These are phyloP conservation scores for Porodaedalea pini DNA, from an alignment of 1,284 basidiomycete species.

Conservation along the genomic window DNA sequence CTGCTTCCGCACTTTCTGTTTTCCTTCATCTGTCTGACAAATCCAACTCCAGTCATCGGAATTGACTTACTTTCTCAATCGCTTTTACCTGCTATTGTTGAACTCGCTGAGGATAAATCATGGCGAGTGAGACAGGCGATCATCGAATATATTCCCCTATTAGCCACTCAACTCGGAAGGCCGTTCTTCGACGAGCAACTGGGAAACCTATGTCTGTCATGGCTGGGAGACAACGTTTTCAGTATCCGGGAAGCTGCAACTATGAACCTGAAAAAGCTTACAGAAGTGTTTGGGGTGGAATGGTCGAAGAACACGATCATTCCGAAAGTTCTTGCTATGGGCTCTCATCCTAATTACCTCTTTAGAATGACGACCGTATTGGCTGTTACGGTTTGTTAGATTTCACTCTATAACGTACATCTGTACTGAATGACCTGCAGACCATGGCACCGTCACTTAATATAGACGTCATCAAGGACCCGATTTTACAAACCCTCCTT, in stretches of 20 bases:
- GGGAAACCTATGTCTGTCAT: conserved; percentile 96
- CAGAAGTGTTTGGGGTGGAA: conserved; percentile 97
- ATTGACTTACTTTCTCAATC: conserved; percentile 95
- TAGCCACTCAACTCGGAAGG: conserved; percentile 95
- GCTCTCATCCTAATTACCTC: conserved; percentile 94
- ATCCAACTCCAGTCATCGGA: conserved; percentile 74
- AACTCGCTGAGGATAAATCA: conserved; percentile 98
- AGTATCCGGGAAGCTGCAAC: conserved; percentile 98
- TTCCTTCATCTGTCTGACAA: conserved; percentile 1
- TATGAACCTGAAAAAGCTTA: conserved; percentile 94
- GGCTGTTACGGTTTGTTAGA: conserved; percentile 84
- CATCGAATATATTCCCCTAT: conserved; percentile 96
- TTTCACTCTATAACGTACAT: conserved; percentile 15
- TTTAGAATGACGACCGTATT: conserved; percentile 99
- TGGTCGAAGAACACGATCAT: conserved; percentile 96
- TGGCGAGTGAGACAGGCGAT: conserved; percentile 99
- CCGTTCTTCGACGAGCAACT: conserved; percentile 98
- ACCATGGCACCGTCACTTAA: conserved; percentile 94
- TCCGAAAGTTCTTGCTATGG: conserved; percentile 98
- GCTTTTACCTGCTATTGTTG: conserved; percentile 95
- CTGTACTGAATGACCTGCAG: conserved; percentile 38
- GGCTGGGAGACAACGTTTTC: conserved; percentile 98
- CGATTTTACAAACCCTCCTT: conserved; percentile 85
- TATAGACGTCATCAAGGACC: conserved; percentile 79
- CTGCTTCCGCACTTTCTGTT: background rate